Base-by-base conservation (phyloP, 306 rosid genomes). In the Abrus precatorius region DNA sequence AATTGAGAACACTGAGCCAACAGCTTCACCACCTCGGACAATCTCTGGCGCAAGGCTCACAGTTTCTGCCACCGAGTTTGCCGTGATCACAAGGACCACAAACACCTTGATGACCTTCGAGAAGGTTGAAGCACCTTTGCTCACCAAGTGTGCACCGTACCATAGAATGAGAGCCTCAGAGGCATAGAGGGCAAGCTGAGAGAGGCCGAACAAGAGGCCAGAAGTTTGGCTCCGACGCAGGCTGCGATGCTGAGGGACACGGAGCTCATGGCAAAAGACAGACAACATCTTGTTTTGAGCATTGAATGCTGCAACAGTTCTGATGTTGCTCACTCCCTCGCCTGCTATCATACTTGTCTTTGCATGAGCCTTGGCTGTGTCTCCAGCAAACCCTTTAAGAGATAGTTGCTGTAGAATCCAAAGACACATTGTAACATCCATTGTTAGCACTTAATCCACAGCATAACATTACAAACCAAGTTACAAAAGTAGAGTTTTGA, bases 311-410 rank as follows among this genome's bases (percentile, higher is more conserved):
- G 99, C 98, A 47, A 95, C 99, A 0, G 99, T 95, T 75, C 99
- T 88, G 62, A 95, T 95, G 80, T 95, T 95, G 87, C 99, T 95
- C 57, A 95, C 99, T 76, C 99, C 99, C 52, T 95, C 98, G 12
- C 99, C 99, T 11, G 99, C 99, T 76, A 95, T 95, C 99, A 95
- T 95, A 75, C 99, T 95, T 1, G 99, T 95, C 89, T 91, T 95
- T 47, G 99, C 99, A 81, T 95, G 99, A 56, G 99, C 98, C 84
- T 95, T 91, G 36, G 99, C 99, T 7, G 99, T 95, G 89, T 95
- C 99, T 69, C 99, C 99, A 7, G 99, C 99, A 73, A 95, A 95
- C n/a, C 99, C 99, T 79, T 95, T 95, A 0, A 95, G 90, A 43
- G 96, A 95, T 45, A 95, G 90, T 95, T 95, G 99, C 99, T 95